A percentile compares a stretch with the other conserved stretches of the same genome.
phyloP scores from a whole-genome alignment of 345 rosid species.

The Eucalyptus polyanthemos region DNA sequence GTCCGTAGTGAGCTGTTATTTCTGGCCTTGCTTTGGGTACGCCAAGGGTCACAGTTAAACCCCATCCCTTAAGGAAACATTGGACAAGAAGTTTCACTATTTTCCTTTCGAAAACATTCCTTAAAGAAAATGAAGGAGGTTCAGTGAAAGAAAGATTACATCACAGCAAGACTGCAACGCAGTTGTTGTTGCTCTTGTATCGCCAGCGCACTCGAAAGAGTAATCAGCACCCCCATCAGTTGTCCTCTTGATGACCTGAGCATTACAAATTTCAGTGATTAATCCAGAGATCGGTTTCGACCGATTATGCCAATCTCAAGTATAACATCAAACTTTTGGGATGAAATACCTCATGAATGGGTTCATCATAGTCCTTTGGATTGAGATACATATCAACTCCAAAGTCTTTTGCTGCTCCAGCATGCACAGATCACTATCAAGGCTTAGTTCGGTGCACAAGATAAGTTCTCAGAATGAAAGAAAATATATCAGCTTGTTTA shows the following conservation, averaged over 20 bases:
- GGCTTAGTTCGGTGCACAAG: not conserved
- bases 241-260: conserved; percentile 65
- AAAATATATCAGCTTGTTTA: not conserved
- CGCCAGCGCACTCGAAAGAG: conserved; percentile 83
- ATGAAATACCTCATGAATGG: conserved; percentile 67
- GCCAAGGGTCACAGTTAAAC: conserved; percentile 77
- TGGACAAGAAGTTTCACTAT: not conserved
- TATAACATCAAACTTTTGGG: not conserved
- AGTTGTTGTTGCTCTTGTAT: conserved; percentile 54
- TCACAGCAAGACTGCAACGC: conserved; percentile 87
- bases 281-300: not conserved
- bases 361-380: conserved; percentile 51
- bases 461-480: not conserved
- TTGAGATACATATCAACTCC: conserved; percentile 74
- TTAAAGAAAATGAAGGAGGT: not conserved
- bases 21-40: conserved; percentile 79
- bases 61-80: conserved; percentile 64
- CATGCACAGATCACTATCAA: not conserved
- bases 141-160: conserved; percentile 16
- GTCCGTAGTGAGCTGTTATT: conserved; percentile 66
- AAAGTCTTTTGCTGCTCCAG: conserved; percentile 60
- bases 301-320: not conserved
- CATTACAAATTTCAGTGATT: not conserved
- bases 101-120: not conserved
- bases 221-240: conserved; percentile 88